Evolutionary conservation across 768 basidiomycete species (phyloP).

Genomic region (Podaxis sp.): DNA sequence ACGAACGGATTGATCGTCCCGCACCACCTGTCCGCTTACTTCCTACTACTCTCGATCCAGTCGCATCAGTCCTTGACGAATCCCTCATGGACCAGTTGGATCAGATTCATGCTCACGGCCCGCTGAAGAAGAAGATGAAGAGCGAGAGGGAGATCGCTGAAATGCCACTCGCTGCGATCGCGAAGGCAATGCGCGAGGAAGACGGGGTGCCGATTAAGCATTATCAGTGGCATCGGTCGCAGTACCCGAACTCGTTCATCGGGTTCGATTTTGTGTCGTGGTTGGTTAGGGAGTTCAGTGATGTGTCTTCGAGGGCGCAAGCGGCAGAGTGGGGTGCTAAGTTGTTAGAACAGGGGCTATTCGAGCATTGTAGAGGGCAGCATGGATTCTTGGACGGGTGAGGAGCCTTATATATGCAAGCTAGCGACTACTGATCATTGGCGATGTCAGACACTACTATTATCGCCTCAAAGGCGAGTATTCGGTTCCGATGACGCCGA

Average conservation of each 20-base stretch:
- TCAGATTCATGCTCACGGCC: conserved; percentile 72
- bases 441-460: conserved; percentile 71
- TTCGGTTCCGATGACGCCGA: conserved; percentile 66
- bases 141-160: conserved; percentile 73
- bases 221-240: conserved; percentile 76
- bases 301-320: conserved; percentile 80
- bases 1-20: conserved; percentile 48
- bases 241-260: conserved; percentile 82
- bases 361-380: conserved; percentile 77
- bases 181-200: conserved; percentile 84
- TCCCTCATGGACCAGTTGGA: conserved; percentile 79
- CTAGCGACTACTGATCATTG: conserved; percentile 3
- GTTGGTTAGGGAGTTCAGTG: conserved; percentile 89
- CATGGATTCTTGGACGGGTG: conserved; percentile 91
- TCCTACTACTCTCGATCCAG: conserved; percentile 83
- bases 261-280: conserved; percentile 90
- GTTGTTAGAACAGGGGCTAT: conserved; percentile 77
- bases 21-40: conserved; percentile 72
- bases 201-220: conserved; percentile 83
- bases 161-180: conserved; percentile 62
- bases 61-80: conserved; percentile 77
- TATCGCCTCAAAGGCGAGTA: conserved; percentile 83
- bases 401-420: conserved; percentile 23
- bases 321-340: conserved; percentile 77
- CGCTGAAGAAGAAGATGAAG: conserved; percentile 77